These are phyloP conservation scores for Echria macrotheca DNA, from an alignment of 495 filamentous ascomycete species.

Conservation along the genomic window DNA sequence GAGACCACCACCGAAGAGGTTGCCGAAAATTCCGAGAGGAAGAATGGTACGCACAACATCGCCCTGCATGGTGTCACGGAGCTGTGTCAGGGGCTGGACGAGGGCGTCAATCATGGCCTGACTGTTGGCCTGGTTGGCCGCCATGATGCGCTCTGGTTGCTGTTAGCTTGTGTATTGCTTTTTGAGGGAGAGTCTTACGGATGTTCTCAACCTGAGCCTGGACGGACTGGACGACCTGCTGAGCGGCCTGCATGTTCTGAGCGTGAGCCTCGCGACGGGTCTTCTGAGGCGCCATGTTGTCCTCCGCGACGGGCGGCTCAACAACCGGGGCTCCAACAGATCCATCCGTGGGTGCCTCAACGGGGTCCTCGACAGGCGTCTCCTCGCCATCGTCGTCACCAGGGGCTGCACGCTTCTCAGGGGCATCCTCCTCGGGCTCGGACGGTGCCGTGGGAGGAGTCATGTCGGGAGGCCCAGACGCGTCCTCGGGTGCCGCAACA, in stretches of 20 bases:
- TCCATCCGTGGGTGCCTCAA: not conserved
- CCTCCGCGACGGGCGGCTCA: no score
- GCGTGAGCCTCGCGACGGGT: constrained; percentile 1
- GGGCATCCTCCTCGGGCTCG: not conserved
- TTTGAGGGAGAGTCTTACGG: constrained; percentile 3
- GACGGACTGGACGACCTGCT: constrained; percentile 7
- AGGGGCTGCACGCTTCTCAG: not conserved
- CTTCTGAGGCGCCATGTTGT: not conserved
- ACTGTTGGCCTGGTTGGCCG: constrained; percentile 6
- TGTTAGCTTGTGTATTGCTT: not conserved
- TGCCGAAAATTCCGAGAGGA: not conserved
- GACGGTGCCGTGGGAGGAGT: not conserved
- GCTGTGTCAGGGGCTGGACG: constrained; percentile 3
- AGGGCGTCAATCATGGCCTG: constrained; percentile 8
- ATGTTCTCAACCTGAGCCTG: constrained; percentile 13
- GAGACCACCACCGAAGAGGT: constrained; percentile 58
- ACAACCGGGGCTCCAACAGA: no score
- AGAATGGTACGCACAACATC: constrained; percentile 9
- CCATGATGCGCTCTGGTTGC: constrained; percentile 9
- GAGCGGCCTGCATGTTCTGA: not conserved
- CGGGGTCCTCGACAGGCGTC: not conserved
- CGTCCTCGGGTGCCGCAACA: not conserved
- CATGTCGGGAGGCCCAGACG: not conserved
- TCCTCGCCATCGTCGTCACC: not conserved
- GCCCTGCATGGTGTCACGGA: constrained; percentile 9